Evolutionary conservation across 208 protist species (phyloP), one percentile per base, ranked within the genome.

Genomic region (Baffinella frigidus): DNA sequence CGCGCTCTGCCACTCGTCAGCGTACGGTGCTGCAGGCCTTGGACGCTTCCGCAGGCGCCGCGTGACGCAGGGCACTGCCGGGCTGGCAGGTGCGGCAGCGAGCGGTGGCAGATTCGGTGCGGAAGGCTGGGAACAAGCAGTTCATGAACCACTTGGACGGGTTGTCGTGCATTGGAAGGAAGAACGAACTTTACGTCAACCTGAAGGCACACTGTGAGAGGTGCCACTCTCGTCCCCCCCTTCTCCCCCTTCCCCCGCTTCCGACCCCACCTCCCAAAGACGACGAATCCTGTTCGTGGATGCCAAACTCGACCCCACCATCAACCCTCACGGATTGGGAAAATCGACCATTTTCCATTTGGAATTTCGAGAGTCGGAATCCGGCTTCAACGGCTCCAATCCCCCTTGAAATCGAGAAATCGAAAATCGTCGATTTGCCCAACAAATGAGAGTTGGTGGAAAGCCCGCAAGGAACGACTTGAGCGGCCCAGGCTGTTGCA

Each of bases 121-220:
- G 83, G 36, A 10, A 35, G 10, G 41, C 41, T n/a, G 83, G 83
- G 30, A 90, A 39, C 83, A 67, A 90, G 36, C 83, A 90, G 41
- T 90, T 77, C 45, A 44, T 90, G 51, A 90, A 90, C 45, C 83
- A 90, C 43, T 39, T 90, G 51, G 83, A 90, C 14, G 83, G 83
- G 30, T 51, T 90, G 27, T 24, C n/a, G 56, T 90, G 83, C 83
- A 90, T 90, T 51, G 83, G 83, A 5, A 27, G 83, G 35, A 90
- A 90, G 56, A 90, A 90, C 61, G 83, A 90, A 51, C 83, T 90
- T 9, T 90, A 90, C 38, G 11, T 33, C 44, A 90, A 90, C 83
- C 45, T 90, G 36, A 90, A 90, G 38, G 11, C 73, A 24, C 72
- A 90, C 83, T 90, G 83, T 39, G 83, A 90, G n/a, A 64, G 51